Evolutionary conservation across 192 early-diverging fungal genomes (phyloP).

Genomic region (Oehlia diaphana): DNA sequence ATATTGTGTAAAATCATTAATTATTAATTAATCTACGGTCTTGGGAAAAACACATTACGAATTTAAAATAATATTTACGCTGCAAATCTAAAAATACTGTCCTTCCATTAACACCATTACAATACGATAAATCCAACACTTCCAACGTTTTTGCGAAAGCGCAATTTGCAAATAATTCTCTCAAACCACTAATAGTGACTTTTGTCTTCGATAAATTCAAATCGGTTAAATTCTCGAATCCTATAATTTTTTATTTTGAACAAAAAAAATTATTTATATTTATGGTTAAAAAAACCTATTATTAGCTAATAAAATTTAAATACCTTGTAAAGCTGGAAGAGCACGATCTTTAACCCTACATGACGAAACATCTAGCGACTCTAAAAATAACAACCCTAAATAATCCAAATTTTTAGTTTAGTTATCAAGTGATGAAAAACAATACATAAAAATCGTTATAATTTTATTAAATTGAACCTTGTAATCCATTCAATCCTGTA

Average conservation of each 20-base stretch:
- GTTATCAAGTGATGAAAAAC: neutral
- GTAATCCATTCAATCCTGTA: neutral
- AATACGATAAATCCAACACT: neutral
- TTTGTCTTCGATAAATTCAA: constrained; percentile 10
- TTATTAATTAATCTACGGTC: neutral
- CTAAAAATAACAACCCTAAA: neutral
- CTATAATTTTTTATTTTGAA: neutral
- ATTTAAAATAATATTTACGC: neutral
- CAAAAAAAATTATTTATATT: neutral
- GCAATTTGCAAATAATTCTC: neutral
- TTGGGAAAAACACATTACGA: neutral
- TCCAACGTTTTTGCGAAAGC: neutral
- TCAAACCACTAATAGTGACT: neutral
- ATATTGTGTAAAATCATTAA: neutral
- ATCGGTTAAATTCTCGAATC: neutral
- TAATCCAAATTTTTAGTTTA: neutral
- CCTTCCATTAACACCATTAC: neutral
- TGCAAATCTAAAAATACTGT: neutral
- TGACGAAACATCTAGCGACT: neutral
- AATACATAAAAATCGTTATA: neutral
- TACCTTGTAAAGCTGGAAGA: neutral
- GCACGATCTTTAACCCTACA: neutral
- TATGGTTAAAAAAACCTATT: no score
- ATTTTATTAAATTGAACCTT: neutral
- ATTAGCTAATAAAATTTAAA: neutral